Base-by-base conservation (phyloP, 1,284 basidiomycete genomes). In the Ganoderma lucidum region DNA sequence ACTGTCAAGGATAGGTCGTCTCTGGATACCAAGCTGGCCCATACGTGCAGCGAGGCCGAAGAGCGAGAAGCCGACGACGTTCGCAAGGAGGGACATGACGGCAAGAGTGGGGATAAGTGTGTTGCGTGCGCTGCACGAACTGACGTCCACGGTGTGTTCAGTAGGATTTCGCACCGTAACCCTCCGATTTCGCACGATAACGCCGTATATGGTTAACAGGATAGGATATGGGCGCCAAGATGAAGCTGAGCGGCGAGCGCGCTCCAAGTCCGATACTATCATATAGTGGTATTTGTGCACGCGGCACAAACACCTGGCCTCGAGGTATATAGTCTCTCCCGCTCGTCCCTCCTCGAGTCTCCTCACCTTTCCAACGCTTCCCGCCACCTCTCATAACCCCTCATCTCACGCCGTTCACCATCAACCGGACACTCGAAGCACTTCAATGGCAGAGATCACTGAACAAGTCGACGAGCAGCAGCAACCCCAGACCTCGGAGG, bases 11-110 rank as follows among this genome's bases (percentile, higher is more conserved):
- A 92, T 83, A 75, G 88, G 88, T 74, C 90, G 84, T 74, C 83
- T 87, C 79, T 94, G 93, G 75, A 96, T 90, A 64, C 91, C 91
- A 30, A 96, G 89, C 81, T 96, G 94, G 74, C 93, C 93, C 71
- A 94, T 83, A 72, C 94, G 87, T 17, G 90, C 89, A 23, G 90
- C 89, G 66, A 96, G 88, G 39, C 94, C 94, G 77, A 95, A 92
- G 68, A 87, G 81, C 23, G 92, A 91, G 82, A 94, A 94, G 62
- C 94, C 94, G 78, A 93, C 77, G 74, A 96, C 83, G 79, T 88
- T 93, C 69, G 88, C 83, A 73, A 94, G 81, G 77, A 95, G 83
- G 62, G 91, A 82, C 93, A 95, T 95, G 75, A 72, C 84, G 73
- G 74, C 65, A 73, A 64, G 35, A 51, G 67, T 63, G 23, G 62